Conservation (phyloP, 2,329 filamentous ascomycete species). For the Aureobasidium subglaciale region DNA sequence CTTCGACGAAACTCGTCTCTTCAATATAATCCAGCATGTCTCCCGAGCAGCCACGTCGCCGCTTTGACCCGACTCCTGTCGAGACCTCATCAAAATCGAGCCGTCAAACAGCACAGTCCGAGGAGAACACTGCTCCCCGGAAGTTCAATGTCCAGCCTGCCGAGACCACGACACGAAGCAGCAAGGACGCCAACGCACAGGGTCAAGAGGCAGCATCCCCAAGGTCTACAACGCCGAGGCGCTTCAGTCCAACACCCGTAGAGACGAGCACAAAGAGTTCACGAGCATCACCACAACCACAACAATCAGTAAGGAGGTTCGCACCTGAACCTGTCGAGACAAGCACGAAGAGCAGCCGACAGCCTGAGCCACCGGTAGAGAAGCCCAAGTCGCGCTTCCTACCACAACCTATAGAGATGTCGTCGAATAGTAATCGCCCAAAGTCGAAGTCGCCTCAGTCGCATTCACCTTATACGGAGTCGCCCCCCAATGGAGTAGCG, state of each 20-base stretch:
- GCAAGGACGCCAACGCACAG: conserved; percentile 12
- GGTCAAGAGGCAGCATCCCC: not conserved
- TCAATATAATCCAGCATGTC: conserved; percentile 13
- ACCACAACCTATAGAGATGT: conserved; percentile 53
- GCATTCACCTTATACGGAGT: conserved; percentile 11
- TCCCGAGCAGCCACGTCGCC: conserved; percentile 25
- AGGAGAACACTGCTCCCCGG: conserved; percentile 39
- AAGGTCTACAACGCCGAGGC: too few relatives aligned
- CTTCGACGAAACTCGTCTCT: not conserved
- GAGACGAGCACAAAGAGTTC: conserved; percentile 31
- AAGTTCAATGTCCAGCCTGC: conserved; percentile 35
- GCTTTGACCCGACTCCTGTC: conserved; percentile 63
- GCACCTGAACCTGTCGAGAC: conserved; percentile 31
- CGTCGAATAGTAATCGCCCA: conserved; percentile 50
- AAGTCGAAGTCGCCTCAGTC: conserved; percentile 14
- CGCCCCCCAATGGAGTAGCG: conserved; percentile 6
- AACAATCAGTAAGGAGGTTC: conserved; percentile 22
- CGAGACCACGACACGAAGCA: conserved; percentile 26
- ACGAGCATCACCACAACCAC: conserved; percentile 17
- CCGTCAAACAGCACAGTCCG: conserved; percentile 28
- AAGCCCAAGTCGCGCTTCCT: conserved; percentile 7
- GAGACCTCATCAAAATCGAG: conserved; percentile 62
- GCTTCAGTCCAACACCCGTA: conserved; percentile 31
- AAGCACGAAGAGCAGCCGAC: conserved; percentile 20
- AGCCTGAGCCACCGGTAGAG: conserved; percentile 3